Conservation (phyloP, 257 asterid genomes). For the Scutellaria galericulata region DNA sequence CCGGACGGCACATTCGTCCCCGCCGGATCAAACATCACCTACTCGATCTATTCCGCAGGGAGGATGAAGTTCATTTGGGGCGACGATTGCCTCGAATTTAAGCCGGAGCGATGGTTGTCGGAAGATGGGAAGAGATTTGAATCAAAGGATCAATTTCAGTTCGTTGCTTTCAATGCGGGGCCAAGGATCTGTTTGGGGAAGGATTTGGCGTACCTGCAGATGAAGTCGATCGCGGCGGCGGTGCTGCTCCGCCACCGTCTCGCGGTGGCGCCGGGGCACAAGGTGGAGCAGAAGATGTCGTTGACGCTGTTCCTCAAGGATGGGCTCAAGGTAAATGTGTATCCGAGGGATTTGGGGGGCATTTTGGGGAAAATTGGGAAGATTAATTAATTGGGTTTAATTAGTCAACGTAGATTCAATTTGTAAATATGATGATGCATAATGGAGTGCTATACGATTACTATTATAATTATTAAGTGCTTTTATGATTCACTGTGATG, state of each 20-base stretch:
- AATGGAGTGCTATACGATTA: background rate
- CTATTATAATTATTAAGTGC: background rate
- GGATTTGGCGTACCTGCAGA: slow-evolving; percentile 60
- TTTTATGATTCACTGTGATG: slow-evolving; percentile 39
- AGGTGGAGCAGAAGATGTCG: slow-evolving; percentile 60
- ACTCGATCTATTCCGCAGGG: slow-evolving; percentile 60
- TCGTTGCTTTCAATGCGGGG: slow-evolving; percentile 62
- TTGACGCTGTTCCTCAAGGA: slow-evolving; percentile 63
- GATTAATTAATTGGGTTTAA: slow-evolving; percentile 9
- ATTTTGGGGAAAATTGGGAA: slow-evolving; percentile 41
- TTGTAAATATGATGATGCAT: slow-evolving; percentile 51
- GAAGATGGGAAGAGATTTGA: slow-evolving; percentile 47
- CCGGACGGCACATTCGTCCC: slow-evolving; percentile 63
- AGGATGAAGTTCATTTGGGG: slow-evolving; percentile 65
- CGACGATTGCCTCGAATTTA: slow-evolving; percentile 54
- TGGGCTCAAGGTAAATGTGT: slow-evolving; percentile 53
- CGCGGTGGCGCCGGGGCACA: slow-evolving; percentile 52
- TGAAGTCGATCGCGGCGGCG: slow-evolving; percentile 62
- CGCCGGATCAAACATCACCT: slow-evolving; percentile 54
- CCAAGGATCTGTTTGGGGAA: slow-evolving; percentile 63
- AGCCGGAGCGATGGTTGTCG: slow-evolving; percentile 60
- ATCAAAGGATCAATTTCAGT: slow-evolving; percentile 44
- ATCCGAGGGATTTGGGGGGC: slow-evolving; percentile 46
- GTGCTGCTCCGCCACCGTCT: slow-evolving; percentile 61
- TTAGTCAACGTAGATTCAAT: slow-evolving; percentile 5